Evolutionary conservation across 176 grass and related monocot species (phyloP).

Genomic region (Tuctoria greenei): DNA sequence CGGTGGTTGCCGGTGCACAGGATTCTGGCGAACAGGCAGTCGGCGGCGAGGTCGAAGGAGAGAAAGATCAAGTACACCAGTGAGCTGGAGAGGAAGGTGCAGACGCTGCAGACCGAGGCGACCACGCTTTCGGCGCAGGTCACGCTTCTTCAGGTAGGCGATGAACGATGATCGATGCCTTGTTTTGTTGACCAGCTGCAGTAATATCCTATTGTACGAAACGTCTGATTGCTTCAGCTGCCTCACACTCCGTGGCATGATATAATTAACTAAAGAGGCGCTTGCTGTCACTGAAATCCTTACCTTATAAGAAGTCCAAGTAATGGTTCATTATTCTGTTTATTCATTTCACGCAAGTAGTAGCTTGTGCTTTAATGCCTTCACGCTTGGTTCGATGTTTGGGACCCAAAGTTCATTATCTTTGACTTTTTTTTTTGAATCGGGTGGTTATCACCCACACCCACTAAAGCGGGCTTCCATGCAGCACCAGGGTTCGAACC

Average conservation of each 20-base stretch:
- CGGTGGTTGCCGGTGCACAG: constrained; percentile 28
- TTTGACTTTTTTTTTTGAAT: no score
- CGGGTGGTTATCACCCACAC: no score
- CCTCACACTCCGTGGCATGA: constrained; percentile 1
- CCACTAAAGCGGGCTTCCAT: no score
- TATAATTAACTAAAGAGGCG: background rate
- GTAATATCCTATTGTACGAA: background rate
- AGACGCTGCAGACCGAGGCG: constrained; percentile 96
- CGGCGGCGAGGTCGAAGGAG: constrained; percentile 92
- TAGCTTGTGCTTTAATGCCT: background rate
- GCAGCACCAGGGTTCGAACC: no score
- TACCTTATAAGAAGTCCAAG: background rate
- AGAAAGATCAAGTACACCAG: constrained; percentile 87
- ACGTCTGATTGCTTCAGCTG: constrained; percentile 24
- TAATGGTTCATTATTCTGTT: background rate
- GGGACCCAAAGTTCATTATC: background rate
- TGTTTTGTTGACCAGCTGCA: constrained; percentile 14
- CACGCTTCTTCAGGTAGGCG: constrained; percentile 82
- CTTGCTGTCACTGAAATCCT: background rate
- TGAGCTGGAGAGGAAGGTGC: constrained; percentile 96
- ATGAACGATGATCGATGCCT: background rate
- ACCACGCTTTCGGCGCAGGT: constrained; percentile 96
- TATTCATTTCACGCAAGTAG: background rate
- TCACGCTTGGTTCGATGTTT: background rate
- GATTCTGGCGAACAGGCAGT: constrained; percentile 82